Percentiles rank a stretch among this genome's conserved stretches.
Conservation (phyloP, 176 grass and related monocot species). For the Triticum monococcum region DNA sequence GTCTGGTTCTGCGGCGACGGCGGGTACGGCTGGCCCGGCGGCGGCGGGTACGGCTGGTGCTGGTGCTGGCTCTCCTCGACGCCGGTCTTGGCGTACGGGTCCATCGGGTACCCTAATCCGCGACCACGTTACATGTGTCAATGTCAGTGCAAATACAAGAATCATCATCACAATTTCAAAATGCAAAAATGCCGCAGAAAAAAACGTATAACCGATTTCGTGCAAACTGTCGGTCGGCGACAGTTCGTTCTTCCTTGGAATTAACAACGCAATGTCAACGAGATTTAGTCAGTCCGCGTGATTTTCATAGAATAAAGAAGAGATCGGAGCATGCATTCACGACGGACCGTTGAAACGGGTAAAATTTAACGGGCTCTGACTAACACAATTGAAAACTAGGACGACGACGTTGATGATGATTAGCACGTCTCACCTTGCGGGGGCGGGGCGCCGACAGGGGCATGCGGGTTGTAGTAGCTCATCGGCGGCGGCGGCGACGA, state of each 20-base stretch:
- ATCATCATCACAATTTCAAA: background rate
- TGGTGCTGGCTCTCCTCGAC: constrained; percentile 16
- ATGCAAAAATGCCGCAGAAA: background rate
- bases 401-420: background rate
- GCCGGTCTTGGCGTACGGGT: constrained; percentile 18
- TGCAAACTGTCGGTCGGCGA: constrained; percentile 20
- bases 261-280: background rate
- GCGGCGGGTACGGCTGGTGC: constrained; percentile 25
- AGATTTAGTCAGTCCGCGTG: background rate
- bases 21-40: constrained; percentile 9
- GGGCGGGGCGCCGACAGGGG: constrained; percentile 42
- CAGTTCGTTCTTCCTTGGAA: background rate
- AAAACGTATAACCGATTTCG: background rate
- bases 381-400: background rate
- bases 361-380: background rate
- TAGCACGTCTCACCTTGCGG: constrained; percentile 38
- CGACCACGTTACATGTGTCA: background rate
- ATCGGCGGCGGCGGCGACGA: constrained; percentile 17
- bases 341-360: background rate
- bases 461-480: constrained; percentile 68
- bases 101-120: constrained; percentile 45
- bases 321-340: constrained; percentile 3
- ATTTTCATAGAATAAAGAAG: background rate
- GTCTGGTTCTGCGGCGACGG: constrained; percentile 17
- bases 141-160: background rate